These are phyloP conservation scores for Geotrichum carabidarum DNA, from an alignment of 1,139 yeast genomes.

Conservation along the genomic window DNA sequence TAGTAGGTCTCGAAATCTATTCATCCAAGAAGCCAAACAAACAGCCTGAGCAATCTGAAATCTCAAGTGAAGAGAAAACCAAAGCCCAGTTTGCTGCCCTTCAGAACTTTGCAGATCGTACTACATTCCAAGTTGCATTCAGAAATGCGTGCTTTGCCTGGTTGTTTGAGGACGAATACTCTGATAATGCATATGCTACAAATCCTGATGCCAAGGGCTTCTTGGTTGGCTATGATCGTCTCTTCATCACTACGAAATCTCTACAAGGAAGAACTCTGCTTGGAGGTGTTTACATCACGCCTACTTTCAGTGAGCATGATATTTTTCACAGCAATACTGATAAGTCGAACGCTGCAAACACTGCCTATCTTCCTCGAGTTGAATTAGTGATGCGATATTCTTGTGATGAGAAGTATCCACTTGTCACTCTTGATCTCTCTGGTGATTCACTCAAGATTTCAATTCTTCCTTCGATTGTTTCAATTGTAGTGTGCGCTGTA, in stretches of 20 bases:
- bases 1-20: constrained; percentile 15
- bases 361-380: constrained; percentile 36
- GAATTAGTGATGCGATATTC: constrained; percentile 19
- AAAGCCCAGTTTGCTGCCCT: constrained; percentile 7
- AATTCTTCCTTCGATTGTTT: constrained; percentile 33
- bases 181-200: constrained; percentile 11
- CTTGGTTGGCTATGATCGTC: constrained; percentile 63
- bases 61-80: not conserved
- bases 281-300: constrained; percentile 36
- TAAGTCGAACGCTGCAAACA: constrained; percentile 27
- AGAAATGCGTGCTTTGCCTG: constrained; percentile 72
- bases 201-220: constrained; percentile 56
- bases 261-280: constrained; percentile 34
- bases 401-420: constrained; percentile 19
- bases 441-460: constrained; percentile 36
- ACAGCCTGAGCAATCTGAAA: not conserved
- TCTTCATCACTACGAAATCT: constrained; percentile 25
- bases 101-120: constrained; percentile 23
- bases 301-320: constrained; percentile 26
- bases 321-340: constrained; percentile 20
- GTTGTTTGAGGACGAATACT: constrained; percentile 50
- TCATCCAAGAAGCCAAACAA: not conserved
- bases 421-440: constrained; percentile 25
- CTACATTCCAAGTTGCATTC: constrained; percentile 53
- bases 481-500: constrained; percentile 22